A percentile compares a stretch with the other conserved stretches of the same genome.
Conservation (phyloP, 1,139 yeast genomes). For the Nakaseomyces delphensis region DNA sequence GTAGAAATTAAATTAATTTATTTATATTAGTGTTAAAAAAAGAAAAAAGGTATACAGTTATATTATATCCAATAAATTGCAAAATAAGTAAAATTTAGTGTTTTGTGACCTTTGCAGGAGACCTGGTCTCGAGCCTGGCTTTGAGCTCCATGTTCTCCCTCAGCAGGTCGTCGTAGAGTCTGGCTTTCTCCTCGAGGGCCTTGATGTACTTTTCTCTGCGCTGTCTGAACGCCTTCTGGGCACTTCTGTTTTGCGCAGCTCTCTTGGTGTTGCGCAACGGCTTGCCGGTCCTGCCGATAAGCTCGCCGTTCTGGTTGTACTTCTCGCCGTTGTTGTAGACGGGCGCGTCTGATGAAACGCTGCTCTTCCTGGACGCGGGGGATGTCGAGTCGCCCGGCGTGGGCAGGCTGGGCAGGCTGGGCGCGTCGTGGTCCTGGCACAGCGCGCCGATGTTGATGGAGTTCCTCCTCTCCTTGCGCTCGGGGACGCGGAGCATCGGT, state of each 20-base stretch:
- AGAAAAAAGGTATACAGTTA: too few species aligned
- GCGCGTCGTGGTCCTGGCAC: constrained; percentile 5
- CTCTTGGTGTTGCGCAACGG: constrained; percentile 61
- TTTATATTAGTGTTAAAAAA: too few species aligned
- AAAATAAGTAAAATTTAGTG: not conserved
- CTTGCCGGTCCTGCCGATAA: constrained; percentile 35
- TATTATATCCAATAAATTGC: too few species aligned
- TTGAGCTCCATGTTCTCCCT: constrained; percentile 12
- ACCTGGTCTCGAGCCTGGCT: not conserved
- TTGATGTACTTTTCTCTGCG: constrained; percentile 70
- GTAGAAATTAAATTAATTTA: too few species aligned
- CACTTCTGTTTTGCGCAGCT: constrained; percentile 82
- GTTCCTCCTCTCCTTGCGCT: constrained; percentile 5
- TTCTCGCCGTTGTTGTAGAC: constrained; percentile 16
- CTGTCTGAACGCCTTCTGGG: constrained; percentile 80
- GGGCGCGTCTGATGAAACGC: constrained; percentile 6
- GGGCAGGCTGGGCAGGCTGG: not conserved
- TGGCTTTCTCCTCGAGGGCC: constrained; percentile 64
- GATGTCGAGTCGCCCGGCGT: constrained; percentile 5
- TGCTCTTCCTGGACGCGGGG: constrained; percentile 7
- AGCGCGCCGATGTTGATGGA: constrained; percentile 7
- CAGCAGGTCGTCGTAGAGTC: constrained; percentile 49
- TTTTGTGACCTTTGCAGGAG: constrained; percentile 3
- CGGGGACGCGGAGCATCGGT: constrained; percentile 1
- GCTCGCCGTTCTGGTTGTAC: constrained; percentile 19